These are phyloP conservation scores for Carpinus viminea DNA, from an alignment of 306 rosid species.

Conservation along the genomic window DNA sequence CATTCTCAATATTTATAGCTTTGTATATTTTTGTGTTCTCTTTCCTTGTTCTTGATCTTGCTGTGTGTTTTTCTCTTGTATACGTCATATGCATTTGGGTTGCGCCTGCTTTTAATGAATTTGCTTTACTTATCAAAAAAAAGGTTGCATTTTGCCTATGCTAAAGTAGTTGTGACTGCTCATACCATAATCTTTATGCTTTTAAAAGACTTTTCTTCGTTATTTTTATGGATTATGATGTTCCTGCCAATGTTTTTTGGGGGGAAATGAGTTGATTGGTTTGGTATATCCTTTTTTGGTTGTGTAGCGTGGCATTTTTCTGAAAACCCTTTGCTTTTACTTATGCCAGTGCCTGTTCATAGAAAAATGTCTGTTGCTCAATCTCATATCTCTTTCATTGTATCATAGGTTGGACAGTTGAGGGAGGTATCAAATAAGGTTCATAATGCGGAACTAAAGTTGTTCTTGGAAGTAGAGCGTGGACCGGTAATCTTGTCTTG, in stretches of 20 bases:
- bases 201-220: neutral
- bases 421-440: constrained; percentile 68
- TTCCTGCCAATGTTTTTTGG: neutral
- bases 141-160: neutral
- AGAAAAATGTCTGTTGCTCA: constrained; percentile 18
- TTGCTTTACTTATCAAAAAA: too few species aligned
- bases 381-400: constrained; percentile 8
- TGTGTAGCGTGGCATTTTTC: neutral
- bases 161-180: constrained; percentile 3
- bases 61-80: too few species aligned
- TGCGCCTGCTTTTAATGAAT: too few species aligned
- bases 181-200: neutral
- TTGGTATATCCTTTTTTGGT: neutral
- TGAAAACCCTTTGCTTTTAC: neutral
- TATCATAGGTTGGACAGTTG: constrained; percentile 75
- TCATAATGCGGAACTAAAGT: constrained; percentile 72
- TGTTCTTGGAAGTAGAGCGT: constrained; percentile 73
- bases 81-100: too few species aligned
- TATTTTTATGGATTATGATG: neutral
- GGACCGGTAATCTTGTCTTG: constrained; percentile 57
- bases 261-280: neutral
- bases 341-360: neutral
- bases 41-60: too few species aligned
- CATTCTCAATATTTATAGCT: too few species aligned
- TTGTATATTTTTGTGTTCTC: too few species aligned